A percentile compares a stretch with the other conserved stretches of the same genome.
Conservation (phyloP, 306 rosid species). For the Sesbania bispinosa region DNA sequence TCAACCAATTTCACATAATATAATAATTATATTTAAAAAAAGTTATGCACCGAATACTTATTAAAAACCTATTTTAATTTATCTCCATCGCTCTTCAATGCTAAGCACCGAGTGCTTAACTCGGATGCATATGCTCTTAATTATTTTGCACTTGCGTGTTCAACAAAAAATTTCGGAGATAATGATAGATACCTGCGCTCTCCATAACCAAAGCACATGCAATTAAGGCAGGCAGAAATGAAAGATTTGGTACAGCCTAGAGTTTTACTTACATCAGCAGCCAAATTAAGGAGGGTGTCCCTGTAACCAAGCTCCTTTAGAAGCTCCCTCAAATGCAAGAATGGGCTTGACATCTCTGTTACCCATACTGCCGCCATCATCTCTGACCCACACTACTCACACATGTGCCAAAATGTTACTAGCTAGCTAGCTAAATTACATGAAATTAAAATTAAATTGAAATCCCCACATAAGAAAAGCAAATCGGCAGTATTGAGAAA, state of each 20-base stretch:
- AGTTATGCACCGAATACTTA: too few relatives aligned
- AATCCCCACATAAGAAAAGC: background rate
- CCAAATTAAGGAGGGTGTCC: slow-evolving; percentile 66
- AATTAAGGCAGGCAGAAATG: background rate
- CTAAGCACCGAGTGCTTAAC: too few relatives aligned
- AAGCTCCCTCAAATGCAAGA: slow-evolving; percentile 73
- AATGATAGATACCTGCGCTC: background rate
- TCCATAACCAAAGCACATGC: background rate
- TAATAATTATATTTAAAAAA: too few relatives aligned
- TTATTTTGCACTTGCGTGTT: background rate
- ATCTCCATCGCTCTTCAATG: too few relatives aligned
- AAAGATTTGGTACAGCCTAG: background rate
- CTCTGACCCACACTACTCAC: slow-evolving; percentile 71
- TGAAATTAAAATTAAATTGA: background rate
- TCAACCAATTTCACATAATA: too few relatives aligned
- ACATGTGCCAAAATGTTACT: background rate
- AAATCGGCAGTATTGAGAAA: background rate
- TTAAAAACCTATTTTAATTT: too few relatives aligned
- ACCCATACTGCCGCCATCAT: slow-evolving; percentile 70
- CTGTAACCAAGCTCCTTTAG: slow-evolving; percentile 80
- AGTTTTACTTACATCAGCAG: slow-evolving; percentile 59
- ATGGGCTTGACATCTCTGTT: slow-evolving; percentile 89
- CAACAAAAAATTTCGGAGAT: background rate
- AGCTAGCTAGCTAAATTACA: background rate
- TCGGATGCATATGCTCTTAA: too few relatives aligned